Evolutionary conservation across 345 rosid genomes (phyloP), one percentile per base, ranked within the genome.

Genomic region (Salix caprea): DNA sequence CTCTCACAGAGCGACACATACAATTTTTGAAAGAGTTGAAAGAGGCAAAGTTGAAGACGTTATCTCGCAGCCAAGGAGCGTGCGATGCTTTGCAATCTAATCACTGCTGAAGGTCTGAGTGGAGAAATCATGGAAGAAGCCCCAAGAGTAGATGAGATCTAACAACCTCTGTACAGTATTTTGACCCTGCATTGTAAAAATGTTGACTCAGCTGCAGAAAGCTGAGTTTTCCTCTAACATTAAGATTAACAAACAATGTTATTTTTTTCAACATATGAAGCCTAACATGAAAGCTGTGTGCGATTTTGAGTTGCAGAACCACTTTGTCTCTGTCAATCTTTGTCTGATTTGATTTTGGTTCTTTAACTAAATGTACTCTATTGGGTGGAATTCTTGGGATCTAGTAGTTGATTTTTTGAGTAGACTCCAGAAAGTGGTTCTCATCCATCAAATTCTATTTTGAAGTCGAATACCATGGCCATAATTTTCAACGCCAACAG

Each of bases 101-200:
- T 32, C 34, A 32, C 34, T 32, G 34, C 34, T 32, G 34, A 32
- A 32, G 34, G 34, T 32, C 34, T 32, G 34, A 32, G 34, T 32
- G 34, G 34, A 32, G 34, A 32, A 32, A 32, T 32, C 34, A 32
- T 0, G 34, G 34, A 32, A 32, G 34, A 32, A 32, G 34, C 34
- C 34, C 34, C 34, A 32, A 32, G 34, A 32, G 34, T 32, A 32
- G 34, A 32, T 32, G 34, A 32, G 34, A 32, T 32, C 34, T 74
- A 65, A 74, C 70, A 74, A 34, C 36, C 77, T 74, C 64, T 74
- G 77, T 30, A 65, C 71, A 65, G 77, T 71, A 65, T 74, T 74
- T 69, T 74, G 71, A 74, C 48, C 70, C 28, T 65, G 16, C 50
- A 26, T 6, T 18, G 7, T 44, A 58, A 28, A 40, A 39, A 28